phyloP scores from a whole-genome alignment of 1,139 yeast species.

The Sugiyamaella paludigena region DNA sequence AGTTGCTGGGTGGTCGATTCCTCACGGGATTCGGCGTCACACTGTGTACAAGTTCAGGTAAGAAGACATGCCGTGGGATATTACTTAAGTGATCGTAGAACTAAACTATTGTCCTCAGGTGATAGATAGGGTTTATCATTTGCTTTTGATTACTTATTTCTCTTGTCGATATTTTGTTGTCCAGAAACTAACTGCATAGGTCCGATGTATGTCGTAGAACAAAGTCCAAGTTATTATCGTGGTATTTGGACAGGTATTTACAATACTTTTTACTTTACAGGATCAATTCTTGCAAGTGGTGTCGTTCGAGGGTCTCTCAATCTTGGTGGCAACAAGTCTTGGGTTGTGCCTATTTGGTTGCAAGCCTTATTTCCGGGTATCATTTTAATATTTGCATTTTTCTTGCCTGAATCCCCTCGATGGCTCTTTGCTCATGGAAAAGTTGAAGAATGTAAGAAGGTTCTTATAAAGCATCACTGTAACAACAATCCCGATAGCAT shows the following conservation, averaged over 20 bases:
- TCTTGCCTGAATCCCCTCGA: slow-evolving; percentile 70
- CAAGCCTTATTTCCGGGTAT: slow-evolving; percentile 45
- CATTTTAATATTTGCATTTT: slow-evolving; percentile 52
- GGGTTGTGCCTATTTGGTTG: slow-evolving; percentile 46
- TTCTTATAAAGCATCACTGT: slow-evolving; percentile 26
- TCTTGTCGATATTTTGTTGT: too few species aligned
- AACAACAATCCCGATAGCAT: slow-evolving; percentile 22
- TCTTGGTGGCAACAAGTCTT: slow-evolving; percentile 39
- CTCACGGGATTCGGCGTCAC: slow-evolving; percentile 25
- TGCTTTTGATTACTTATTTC: too few species aligned
- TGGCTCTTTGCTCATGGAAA: slow-evolving; percentile 51
- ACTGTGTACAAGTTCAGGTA: too few species aligned
- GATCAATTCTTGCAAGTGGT: slow-evolving; percentile 48
- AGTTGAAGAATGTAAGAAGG: slow-evolving; percentile 46
- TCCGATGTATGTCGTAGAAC: slow-evolving; percentile 23
- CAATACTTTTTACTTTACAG: slow-evolving; percentile 47
- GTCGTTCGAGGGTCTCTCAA: slow-evolving; percentile 43
- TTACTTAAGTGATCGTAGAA: too few species aligned
- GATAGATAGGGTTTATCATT: too few species aligned
- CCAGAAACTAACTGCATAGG: too few species aligned
- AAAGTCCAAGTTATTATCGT: slow-evolving; percentile 22
- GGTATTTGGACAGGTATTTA: slow-evolving; percentile 33
- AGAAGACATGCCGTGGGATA: too few species aligned
- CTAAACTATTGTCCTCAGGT: too few species aligned
- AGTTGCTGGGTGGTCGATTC: slow-evolving; percentile 25